Evolutionary conservation across 108 stramenopile genomes (phyloP).

Genomic region (Licmophora abbreviata): DNA sequence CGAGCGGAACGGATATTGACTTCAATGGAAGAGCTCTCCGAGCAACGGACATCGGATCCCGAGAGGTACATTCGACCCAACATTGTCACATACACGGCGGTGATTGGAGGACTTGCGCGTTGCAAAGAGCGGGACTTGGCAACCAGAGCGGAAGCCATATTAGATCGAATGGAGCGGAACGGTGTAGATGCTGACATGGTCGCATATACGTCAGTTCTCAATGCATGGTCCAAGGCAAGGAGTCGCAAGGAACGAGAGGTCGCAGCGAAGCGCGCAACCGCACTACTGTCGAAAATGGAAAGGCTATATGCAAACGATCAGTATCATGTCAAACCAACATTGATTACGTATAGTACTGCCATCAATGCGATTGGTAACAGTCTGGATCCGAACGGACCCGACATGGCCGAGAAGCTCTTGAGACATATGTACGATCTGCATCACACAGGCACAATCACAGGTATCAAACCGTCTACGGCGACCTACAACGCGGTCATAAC

Average conservation of each 20-base stretch:
- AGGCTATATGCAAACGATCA: slow-evolving; percentile 9
- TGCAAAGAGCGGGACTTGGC: slow-evolving; percentile 22
- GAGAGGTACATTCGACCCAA: slow-evolving; percentile 22
- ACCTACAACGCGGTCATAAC: slow-evolving; percentile 63
- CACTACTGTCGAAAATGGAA: slow-evolving; percentile 32
- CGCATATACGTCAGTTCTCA: slow-evolving; percentile 33
- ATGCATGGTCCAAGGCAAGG: slow-evolving; percentile 34
- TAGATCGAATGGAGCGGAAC: slow-evolving; percentile 55
- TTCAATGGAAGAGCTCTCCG: slow-evolving; percentile 19
- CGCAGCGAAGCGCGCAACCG: slow-evolving; percentile 22
- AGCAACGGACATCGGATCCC: not conserved
- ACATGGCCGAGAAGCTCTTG: slow-evolving; percentile 25
- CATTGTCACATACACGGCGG: slow-evolving; percentile 34
- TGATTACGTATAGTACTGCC: slow-evolving; percentile 28
- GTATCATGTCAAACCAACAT: slow-evolving; percentile 27
- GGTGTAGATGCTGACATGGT: slow-evolving; percentile 41
- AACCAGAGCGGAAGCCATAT: slow-evolving; percentile 27
- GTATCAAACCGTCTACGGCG: slow-evolving; percentile 26
- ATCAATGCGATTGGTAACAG: slow-evolving; percentile 40
- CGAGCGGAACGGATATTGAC: slow-evolving; percentile 19
- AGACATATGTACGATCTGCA: slow-evolving; percentile 28
- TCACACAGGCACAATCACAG: slow-evolving; percentile 11
- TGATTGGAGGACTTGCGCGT: slow-evolving; percentile 32
- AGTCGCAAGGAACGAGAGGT: slow-evolving; percentile 23
- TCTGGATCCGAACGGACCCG: slow-evolving; percentile 21